phyloP scores from a whole-genome alignment of 805 yeast species.

The Hanseniaspora taiwanica region DNA sequence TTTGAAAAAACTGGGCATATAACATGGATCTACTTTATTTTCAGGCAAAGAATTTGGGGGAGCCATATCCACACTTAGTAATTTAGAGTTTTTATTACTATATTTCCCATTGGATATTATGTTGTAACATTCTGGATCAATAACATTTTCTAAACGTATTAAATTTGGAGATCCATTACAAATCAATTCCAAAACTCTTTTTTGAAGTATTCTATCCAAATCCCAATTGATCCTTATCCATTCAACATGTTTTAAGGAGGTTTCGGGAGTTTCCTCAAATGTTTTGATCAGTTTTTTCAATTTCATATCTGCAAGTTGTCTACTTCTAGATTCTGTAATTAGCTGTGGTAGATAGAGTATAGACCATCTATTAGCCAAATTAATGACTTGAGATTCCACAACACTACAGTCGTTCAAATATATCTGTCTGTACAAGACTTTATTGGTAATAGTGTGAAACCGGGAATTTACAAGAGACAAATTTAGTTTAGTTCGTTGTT shows the following conservation, averaged over 20 bases:
- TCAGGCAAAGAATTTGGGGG: slow-evolving; percentile 27
- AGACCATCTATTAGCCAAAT: slow-evolving; percentile 29
- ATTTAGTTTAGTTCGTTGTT: slow-evolving; percentile 23
- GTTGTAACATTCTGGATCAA: slow-evolving; percentile 26
- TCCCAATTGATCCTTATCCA: slow-evolving; percentile 34
- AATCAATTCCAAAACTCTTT: slow-evolving; percentile 17
- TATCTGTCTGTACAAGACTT: slow-evolving; percentile 24
- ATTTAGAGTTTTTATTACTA: slow-evolving; percentile 15
- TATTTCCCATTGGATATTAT: slow-evolving; percentile 20
- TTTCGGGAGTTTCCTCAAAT: slow-evolving; percentile 11
- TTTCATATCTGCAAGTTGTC: slow-evolving; percentile 21
- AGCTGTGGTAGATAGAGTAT: slow-evolving; percentile 19
- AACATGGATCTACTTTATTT: slow-evolving; percentile 15
- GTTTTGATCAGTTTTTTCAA: slow-evolving; percentile 18
- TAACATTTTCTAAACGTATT: slow-evolving; percentile 27
- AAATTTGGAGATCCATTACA: slow-evolving; percentile 20
- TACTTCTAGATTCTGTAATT: slow-evolving; percentile 16
- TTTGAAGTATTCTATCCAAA: slow-evolving; percentile 22
- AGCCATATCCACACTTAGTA: slow-evolving; percentile 13
- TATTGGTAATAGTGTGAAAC: slow-evolving; percentile 20
- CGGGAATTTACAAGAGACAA: slow-evolving; percentile 17
- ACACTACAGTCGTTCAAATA: slow-evolving; percentile 30
- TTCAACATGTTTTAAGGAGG: slow-evolving; percentile 18
- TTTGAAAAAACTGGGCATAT: slow-evolving; percentile 20
- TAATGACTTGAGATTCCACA: slow-evolving; percentile 23